Conservation (phyloP, 345 rosid species). For the Populus davidiana region DNA sequence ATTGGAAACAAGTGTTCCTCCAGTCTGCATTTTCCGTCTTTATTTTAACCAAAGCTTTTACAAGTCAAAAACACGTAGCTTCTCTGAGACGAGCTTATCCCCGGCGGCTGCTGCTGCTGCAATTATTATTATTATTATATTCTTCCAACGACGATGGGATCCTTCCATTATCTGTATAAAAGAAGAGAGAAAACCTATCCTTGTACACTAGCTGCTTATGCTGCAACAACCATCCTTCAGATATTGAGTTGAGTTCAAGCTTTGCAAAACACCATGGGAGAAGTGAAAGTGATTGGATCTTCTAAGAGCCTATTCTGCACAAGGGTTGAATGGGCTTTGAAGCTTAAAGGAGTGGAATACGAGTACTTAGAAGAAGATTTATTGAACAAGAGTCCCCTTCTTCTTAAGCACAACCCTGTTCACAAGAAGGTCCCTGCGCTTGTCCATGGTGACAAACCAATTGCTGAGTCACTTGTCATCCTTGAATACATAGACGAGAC, state of each 20-base stretch:
- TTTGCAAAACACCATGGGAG: background rate
- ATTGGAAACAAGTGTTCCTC: too few species aligned
- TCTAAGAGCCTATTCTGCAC: conserved; percentile 9
- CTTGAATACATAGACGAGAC: conserved; percentile 16
- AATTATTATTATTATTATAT: background rate
- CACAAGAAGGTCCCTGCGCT: conserved; percentile 23
- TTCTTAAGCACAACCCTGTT: conserved; percentile 11
- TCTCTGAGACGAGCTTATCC: too few species aligned
- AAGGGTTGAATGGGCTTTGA: conserved; percentile 19
- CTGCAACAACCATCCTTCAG: background rate
- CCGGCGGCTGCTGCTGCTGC: too few species aligned
- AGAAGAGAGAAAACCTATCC: background rate
- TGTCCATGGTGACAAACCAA: background rate
- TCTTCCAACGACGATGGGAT: background rate
- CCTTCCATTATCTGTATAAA: background rate
- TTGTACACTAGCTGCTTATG: background rate
- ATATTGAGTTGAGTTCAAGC: background rate
- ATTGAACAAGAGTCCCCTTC: conserved; percentile 5
- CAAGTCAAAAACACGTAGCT: too few species aligned
- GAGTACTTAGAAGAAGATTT: conserved; percentile 17
- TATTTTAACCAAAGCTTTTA: too few species aligned
- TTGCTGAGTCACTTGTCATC: conserved; percentile 17
- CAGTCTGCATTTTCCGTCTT: too few species aligned
- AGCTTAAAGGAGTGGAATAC: conserved; percentile 13
- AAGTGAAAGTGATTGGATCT: conserved; percentile 8